Percentiles rank a stretch among this genome's conserved stretches.
phyloP scores from a whole-genome alignment of 1,284 basidiomycete genomes.

The Tilletia indica region DNA sequence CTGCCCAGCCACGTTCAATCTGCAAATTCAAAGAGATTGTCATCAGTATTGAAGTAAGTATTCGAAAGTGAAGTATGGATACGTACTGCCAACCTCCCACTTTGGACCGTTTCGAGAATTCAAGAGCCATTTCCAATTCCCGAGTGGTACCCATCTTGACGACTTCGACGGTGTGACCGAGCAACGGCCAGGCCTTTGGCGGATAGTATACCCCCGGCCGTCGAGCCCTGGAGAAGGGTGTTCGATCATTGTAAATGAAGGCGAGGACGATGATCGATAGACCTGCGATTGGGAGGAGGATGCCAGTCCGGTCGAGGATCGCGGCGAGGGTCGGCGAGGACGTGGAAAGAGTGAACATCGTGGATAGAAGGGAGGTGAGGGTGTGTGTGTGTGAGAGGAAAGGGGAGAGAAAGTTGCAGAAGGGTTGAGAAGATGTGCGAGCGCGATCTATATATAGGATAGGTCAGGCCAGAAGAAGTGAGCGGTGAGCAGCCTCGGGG shows the following conservation, averaged over 20 bases:
- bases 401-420: no score
- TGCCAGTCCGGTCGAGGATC: constrained; percentile 52
- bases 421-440: no score
- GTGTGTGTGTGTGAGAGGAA: no score
- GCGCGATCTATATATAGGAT: no score
- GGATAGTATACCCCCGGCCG: constrained; percentile 13
- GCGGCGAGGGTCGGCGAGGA: constrained; percentile 57
- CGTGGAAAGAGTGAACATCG: constrained; percentile 59
- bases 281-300: constrained; percentile 56
- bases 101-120: neutral
- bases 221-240: neutral
- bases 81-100: neutral
- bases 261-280: constrained; percentile 52
- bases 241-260: constrained; percentile 20
- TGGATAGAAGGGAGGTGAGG: constrained; percentile 55
- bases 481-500: no score
- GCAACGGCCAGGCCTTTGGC: neutral
- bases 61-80: no score
- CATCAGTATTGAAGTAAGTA: neutral
- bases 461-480: no score
- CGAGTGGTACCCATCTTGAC: neutral
- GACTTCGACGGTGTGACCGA: constrained; percentile 19
- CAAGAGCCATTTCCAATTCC: neutral
- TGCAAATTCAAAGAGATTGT: no score
- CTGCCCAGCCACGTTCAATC: neutral